phyloP scores from a whole-genome alignment of 768 basidiomycete species.

The Russula sp. region DNA sequence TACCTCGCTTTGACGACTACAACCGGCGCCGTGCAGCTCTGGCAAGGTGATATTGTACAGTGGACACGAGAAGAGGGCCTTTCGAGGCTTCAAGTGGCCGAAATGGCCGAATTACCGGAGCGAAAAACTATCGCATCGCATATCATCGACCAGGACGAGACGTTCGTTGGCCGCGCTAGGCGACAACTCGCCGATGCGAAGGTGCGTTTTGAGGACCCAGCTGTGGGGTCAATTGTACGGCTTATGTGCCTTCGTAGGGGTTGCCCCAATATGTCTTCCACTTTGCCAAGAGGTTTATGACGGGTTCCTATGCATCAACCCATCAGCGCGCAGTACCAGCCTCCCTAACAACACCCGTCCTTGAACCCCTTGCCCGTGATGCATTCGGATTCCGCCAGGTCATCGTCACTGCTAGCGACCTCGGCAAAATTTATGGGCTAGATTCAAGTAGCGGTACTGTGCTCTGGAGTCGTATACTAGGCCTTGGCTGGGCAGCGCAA shows the following conservation, averaged over 20 bases:
- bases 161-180: constrained; percentile 47
- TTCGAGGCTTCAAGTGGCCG: constrained; percentile 56
- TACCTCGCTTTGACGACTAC: constrained; percentile 60
- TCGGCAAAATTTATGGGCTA: constrained; percentile 77
- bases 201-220: constrained; percentile 40
- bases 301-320: constrained; percentile 59
- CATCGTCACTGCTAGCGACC: constrained; percentile 64
- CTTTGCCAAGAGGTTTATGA: constrained; percentile 69
- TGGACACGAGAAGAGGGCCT: constrained; percentile 86
- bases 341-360: constrained; percentile 37
- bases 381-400: constrained; percentile 86
- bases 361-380: constrained; percentile 56
- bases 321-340: constrained; percentile 38
- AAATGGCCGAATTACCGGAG: constrained; percentile 79
- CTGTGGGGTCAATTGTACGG: background rate
- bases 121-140: constrained; percentile 40
- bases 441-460: constrained; percentile 76
- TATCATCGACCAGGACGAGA: constrained; percentile 42
- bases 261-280: constrained; percentile 66
- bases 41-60: constrained; percentile 55
- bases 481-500: constrained; percentile 61
- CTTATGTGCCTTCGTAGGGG: constrained; percentile 42
- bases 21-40: constrained; percentile 75
- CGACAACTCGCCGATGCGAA: constrained; percentile 61
- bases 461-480: constrained; percentile 77